These are phyloP conservation scores for Platanus orientalis DNA, from an alignment of 164 flowering plant genomes.

Conservation along the genomic window DNA sequence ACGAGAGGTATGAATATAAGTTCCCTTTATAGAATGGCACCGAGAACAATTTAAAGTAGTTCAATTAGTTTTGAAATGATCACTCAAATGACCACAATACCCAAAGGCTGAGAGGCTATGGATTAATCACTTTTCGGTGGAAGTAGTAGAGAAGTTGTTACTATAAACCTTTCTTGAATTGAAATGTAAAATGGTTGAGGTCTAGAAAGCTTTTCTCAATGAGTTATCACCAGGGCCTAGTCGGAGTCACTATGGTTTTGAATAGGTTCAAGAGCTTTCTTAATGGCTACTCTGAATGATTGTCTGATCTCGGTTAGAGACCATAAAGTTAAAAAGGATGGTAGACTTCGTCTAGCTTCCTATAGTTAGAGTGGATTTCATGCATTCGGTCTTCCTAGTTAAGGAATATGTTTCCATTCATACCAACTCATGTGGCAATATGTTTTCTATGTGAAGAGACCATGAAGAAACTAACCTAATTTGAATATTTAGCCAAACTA, in stretches of 20 bases:
- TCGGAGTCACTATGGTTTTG: conserved; percentile 47
- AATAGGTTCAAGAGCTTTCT: conserved; percentile 49
- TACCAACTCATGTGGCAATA: too few species aligned
- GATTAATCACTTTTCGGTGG: conserved; percentile 74
- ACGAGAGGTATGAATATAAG: too few species aligned
- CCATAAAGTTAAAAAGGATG: conserved; percentile 59
- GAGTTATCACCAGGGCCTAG: conserved; percentile 61
- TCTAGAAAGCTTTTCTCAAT: conserved; percentile 75
- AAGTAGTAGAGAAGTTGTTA: conserved; percentile 65
- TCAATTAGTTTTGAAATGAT: conserved; percentile 69
- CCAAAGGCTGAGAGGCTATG: conserved; percentile 79
- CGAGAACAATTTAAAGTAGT: too few species aligned
- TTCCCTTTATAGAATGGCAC: too few species aligned
- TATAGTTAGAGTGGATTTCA: conserved; percentile 42
- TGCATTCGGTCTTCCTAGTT: conserved; percentile 44
- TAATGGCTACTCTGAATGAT: conserved; percentile 44
- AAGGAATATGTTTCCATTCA: too few species aligned
- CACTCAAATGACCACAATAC: conserved; percentile 84
- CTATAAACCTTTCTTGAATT: conserved; percentile 68
- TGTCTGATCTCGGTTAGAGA: conserved; percentile 46
- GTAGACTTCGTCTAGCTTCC: conserved; percentile 43
- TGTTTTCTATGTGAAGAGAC: too few species aligned
- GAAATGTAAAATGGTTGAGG: conserved; percentile 82
- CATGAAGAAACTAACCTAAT: too few species aligned
- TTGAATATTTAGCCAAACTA: too few species aligned